Evolutionary conservation across 495 filamentous ascomycete genomes (phyloP).

Genomic region (Aspergillus saccharolyticus): DNA sequence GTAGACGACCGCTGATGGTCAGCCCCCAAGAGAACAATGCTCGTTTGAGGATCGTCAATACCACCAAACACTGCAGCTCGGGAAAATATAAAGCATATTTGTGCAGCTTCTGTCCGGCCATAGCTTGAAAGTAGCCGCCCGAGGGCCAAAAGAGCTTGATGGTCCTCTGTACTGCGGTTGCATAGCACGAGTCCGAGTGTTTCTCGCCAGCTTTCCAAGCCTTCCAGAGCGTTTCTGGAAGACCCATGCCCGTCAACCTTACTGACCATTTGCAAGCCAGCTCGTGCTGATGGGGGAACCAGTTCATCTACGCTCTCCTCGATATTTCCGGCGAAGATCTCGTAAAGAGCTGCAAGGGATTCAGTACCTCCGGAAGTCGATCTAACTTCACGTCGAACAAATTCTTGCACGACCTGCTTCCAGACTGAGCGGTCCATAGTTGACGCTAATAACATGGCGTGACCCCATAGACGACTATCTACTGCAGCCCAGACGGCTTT

Average conservation of each 20-base stretch:
- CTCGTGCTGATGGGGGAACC: constrained; percentile 88
- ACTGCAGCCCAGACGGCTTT: constrained; percentile 91
- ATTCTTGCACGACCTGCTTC: constrained; percentile 91
- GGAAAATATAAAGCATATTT: constrained; percentile 75
- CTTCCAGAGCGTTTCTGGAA: constrained; percentile 70
- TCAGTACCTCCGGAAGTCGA: constrained; percentile 69
- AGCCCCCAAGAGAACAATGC: constrained; percentile 77
- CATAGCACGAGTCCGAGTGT: constrained; percentile 78
- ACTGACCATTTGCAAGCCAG: constrained; percentile 85
- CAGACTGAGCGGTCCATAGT: constrained; percentile 65
- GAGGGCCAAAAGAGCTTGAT: constrained; percentile 67
- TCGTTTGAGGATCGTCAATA: constrained; percentile 71
- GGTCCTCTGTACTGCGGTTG: constrained; percentile 79
- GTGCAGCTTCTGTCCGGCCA: constrained; percentile 82
- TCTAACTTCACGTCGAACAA: constrained; percentile 87
- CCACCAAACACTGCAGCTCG: constrained; percentile 65
- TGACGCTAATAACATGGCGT: constrained; percentile 87
- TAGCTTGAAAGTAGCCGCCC: constrained; percentile 83
- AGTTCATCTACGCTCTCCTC: constrained; percentile 95
- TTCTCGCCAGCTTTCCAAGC: constrained; percentile 90
- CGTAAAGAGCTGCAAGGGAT: constrained; percentile 84
- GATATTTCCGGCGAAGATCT: constrained; percentile 86
- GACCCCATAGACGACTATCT: constrained; percentile 92
- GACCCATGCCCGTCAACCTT: constrained; percentile 55
- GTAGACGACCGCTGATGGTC: constrained; percentile 65